A percentile compares a stretch with the other conserved stretches of the same genome.
These are phyloP conservation scores for Lepidium aucheri DNA, from an alignment of 345 rosid genomes.

Conservation along the genomic window DNA sequence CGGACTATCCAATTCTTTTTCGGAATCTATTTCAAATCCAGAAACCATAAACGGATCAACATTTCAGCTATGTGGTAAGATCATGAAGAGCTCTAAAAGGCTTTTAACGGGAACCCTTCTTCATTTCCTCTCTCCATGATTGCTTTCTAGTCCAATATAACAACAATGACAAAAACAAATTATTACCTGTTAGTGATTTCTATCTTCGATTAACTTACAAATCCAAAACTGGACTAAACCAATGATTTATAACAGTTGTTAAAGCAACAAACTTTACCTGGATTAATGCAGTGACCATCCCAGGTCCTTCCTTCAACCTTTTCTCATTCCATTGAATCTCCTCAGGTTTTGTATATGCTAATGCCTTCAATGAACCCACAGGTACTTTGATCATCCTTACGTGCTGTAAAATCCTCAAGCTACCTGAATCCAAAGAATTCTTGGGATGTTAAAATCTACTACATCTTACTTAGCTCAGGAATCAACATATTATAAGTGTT, in stretches of 20 bases:
- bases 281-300: conserved; percentile 49
- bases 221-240: conserved; percentile 6
- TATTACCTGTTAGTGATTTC: neutral
- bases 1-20: neutral
- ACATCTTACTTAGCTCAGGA: neutral
- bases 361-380: conserved; percentile 30
- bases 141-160: conserved; percentile 33
- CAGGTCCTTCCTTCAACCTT: conserved; percentile 44
- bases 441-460: neutral
- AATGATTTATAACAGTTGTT: too few species aligned
- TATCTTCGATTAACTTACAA: neutral
- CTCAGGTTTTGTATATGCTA: conserved; percentile 30
- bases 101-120: conserved; percentile 30
- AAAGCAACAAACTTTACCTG: conserved; percentile 35
- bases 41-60: neutral
- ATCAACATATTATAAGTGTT: neutral
- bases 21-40: neutral
- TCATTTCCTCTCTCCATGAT: conserved; percentile 42
- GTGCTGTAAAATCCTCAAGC: conserved; percentile 72
- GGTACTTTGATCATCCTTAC: conserved; percentile 55
- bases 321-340: conserved; percentile 60
- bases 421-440: conserved; percentile 32
- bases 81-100: neutral
- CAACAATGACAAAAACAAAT: neutral
- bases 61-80: neutral